Percentiles rank a stretch among this genome's conserved stretches.
These are phyloP conservation scores for Chondrus crispus DNA, from an alignment of 23 red algal genomes.

Conservation along the genomic window DNA sequence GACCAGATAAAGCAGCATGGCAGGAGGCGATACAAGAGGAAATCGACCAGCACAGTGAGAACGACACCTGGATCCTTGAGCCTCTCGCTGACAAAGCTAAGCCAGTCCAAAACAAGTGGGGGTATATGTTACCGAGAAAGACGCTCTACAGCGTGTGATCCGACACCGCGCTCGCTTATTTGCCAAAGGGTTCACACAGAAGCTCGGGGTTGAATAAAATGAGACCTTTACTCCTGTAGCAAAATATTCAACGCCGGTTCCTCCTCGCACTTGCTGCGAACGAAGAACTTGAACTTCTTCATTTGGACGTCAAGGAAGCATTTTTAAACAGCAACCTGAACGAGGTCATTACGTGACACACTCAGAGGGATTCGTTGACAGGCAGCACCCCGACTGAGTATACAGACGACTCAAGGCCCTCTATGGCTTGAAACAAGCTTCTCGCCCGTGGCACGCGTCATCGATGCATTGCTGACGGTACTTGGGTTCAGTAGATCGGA, in stretches of 20 bases:
- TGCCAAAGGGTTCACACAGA: slow-evolving; percentile 27
- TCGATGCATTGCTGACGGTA: background rate
- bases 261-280: background rate
- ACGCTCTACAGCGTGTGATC: background rate
- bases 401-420: background rate
- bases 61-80: background rate
- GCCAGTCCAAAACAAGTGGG: background rate
- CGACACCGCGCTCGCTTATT: slow-evolving; percentile 11
- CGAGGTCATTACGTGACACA: slow-evolving; percentile 26
- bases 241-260: background rate
- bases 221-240: slow-evolving; percentile 25
- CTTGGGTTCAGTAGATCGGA: background rate
- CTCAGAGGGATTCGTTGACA: background rate
- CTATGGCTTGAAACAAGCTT: slow-evolving; percentile 46
- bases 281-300: background rate
- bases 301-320: slow-evolving; percentile 14
- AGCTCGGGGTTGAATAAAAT: slow-evolving; percentile 16
- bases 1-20: background rate
- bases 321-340: slow-evolving; percentile 22
- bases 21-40: background rate
- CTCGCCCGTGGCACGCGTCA: background rate
- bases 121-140: background rate
- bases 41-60: background rate
- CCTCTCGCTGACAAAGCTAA: background rate
- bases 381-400: background rate